Evolutionary conservation across 345 rosid species (phyloP).

Genomic region (Acer saccharum): DNA sequence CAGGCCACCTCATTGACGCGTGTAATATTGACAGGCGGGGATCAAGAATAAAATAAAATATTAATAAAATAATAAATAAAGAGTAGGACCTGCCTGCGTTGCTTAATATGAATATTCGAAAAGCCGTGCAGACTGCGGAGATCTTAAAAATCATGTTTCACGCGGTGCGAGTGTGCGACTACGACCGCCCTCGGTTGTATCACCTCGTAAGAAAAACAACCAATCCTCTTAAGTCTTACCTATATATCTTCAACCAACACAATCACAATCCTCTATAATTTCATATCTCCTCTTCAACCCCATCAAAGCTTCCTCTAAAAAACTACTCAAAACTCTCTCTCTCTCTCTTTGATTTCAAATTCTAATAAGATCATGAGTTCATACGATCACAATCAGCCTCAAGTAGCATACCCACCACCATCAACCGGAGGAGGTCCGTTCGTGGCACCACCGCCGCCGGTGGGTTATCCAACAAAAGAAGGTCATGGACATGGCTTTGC

Average conservation of each 20-base stretch:
- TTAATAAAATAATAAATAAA: no score
- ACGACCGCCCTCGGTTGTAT: not conserved
- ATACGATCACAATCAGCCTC: slow-evolving; percentile 27
- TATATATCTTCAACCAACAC: no score
- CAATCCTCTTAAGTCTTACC: not conserved
- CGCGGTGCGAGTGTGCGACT: no score
- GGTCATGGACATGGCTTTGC: not conserved
- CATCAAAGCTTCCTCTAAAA: not conserved
- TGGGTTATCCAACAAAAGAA: slow-evolving; percentile 61
- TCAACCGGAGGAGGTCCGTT: slow-evolving; percentile 12
- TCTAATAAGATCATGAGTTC: slow-evolving; percentile 29
- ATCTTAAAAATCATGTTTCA: no score
- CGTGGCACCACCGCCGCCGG: slow-evolving; percentile 50
- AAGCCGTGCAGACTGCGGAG: no score
- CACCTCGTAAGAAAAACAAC: not conserved
- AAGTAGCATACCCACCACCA: slow-evolving; percentile 36
- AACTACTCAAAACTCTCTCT: no score
- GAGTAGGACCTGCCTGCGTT: no score
- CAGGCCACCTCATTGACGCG: not conserved
- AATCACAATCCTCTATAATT: no score
- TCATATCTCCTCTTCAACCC: not conserved
- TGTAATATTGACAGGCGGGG: no score
- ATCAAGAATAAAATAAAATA: no score
- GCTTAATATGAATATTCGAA: no score
- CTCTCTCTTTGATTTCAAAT: not conserved